A percentile compares a stretch with the other conserved stretches of the same genome.
Evolutionary conservation across 495 filamentous ascomycete species (phyloP).

Genomic region (Entonaema liquescens): DNA sequence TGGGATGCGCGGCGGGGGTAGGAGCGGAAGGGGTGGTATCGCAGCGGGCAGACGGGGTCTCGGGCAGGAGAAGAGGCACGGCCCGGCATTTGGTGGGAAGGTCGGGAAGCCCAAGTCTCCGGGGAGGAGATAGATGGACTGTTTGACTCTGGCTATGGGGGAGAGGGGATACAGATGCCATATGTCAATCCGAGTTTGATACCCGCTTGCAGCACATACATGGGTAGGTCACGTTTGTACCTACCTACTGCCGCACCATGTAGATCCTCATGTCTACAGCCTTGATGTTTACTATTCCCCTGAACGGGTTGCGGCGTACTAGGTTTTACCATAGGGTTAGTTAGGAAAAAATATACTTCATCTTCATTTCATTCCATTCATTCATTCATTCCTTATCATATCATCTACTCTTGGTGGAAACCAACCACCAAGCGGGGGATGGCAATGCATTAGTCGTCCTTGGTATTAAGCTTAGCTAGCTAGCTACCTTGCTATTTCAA

Average conservation of each 20-base stretch:
- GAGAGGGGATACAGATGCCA: background rate
- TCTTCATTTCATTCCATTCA: background rate
- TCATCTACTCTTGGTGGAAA: background rate
- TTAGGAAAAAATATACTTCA: slow-evolving; percentile 19
- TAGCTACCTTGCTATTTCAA: background rate
- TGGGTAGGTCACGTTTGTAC: background rate
- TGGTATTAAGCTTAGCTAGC: slow-evolving; percentile 14
- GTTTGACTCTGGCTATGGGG: no score
- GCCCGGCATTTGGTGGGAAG: slow-evolving; percentile 43
- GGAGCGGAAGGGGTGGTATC: slow-evolving; percentile 56
- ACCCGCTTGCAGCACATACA: slow-evolving; percentile 33
- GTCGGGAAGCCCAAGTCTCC: slow-evolving; percentile 53
- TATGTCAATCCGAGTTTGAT: slow-evolving; percentile 30
- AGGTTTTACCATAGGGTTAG: slow-evolving; percentile 6
- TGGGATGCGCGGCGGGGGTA: slow-evolving; percentile 42
- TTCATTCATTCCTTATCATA: no score
- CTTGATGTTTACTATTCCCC: background rate
- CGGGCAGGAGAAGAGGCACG: slow-evolving; percentile 57
- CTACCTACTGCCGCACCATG: background rate
- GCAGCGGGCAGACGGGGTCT: slow-evolving; percentile 56
- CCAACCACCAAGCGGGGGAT: background rate
- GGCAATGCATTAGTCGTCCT: background rate
- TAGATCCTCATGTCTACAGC: background rate
- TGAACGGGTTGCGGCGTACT: slow-evolving; percentile 17
- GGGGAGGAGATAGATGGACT: slow-evolving; percentile 40